Evolutionary conservation across 306 rosid genomes (phyloP), one percentile per base, ranked within the genome.

Genomic region (Quercus rubra): DNA sequence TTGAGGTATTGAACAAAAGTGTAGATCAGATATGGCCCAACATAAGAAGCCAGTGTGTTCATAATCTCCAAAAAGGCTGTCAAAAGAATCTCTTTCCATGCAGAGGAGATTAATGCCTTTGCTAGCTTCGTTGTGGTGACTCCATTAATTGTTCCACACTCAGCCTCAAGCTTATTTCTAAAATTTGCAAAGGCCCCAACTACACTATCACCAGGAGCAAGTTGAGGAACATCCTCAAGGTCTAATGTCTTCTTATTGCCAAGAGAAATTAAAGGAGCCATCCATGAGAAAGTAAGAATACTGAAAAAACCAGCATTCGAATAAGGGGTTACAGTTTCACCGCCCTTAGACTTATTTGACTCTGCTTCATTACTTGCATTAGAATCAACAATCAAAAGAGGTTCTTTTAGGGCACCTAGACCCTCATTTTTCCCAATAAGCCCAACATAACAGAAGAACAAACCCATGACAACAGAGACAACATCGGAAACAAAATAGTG

Each of bases 211-310:
- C 18, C 38, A n/a, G 70, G 71, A 17, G 73, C 87, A 78, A 88
- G 89, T 79, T 88, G 84, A 75, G 91, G 91, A 85, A 88, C 86
- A 78, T 88, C 91, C 78, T 83, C 91, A 80, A 88, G 87, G 79
- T 88, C 87, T 46, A 88, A 80, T 23, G 85, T 67, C 87, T 80
- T 88, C 79, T 78, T 83, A 41, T 80, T 74, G 54, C 91, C 91
- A 70, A 25, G 9, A 3, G 84, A 80, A 73, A 88, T 80, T 21
- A 85, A 77, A 69, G 84, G 80, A 71, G 89, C 83, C 74, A 88
- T 85, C 91, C 91, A 88, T 59, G 88, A 71, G 70, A 88, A 83
- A 15, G 87, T 77, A 51, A 88, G 85, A 21, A 83, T 31, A 49
- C 89, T 85, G 71, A 85, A 80, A 78, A 85, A 78, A 12, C 91